Evolutionary conservation across 352 stramenopile species (phyloP).

Genomic region (Phytophthora sp.): DNA sequence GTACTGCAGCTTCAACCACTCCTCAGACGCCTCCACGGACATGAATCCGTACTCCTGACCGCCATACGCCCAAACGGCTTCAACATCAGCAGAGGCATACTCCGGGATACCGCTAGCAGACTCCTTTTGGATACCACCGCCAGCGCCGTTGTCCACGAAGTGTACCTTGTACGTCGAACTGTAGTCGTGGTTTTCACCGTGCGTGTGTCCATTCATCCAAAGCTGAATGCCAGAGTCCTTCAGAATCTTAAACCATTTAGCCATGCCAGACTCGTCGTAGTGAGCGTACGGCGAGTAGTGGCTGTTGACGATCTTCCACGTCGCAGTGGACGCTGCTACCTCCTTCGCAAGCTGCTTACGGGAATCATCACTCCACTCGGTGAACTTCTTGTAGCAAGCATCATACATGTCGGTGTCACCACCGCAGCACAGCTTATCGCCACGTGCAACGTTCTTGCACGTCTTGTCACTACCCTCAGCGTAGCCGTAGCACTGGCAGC

Average conservation of each 20-base stretch:
- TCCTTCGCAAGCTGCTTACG: slow-evolving; percentile 56
- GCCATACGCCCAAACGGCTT: slow-evolving; percentile 66
- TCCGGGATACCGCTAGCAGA: slow-evolving; percentile 73
- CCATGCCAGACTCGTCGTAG: slow-evolving; percentile 59
- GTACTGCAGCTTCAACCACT: slow-evolving; percentile 78
- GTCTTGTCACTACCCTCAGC: slow-evolving; percentile 46
- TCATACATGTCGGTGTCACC: slow-evolving; percentile 64
- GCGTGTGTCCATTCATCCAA: slow-evolving; percentile 79
- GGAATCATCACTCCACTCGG: slow-evolving; percentile 75
- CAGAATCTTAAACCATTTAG: slow-evolving; percentile 68
- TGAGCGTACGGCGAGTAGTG: slow-evolving; percentile 85
- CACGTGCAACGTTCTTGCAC: slow-evolving; percentile 59
- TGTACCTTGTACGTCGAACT: slow-evolving; percentile 52
- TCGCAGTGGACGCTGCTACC: slow-evolving; percentile 63
- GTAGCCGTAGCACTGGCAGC: slow-evolving; percentile 88
- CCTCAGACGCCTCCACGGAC: slow-evolving; percentile 55
- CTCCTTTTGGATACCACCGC: slow-evolving; percentile 82
- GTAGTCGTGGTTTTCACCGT: slow-evolving; percentile 83
- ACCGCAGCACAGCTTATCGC: slow-evolving; percentile 58
- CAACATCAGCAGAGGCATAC: slow-evolving; percentile 48
- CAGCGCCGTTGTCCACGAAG: slow-evolving; percentile 82
- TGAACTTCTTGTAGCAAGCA: slow-evolving; percentile 69
- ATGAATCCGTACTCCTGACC: slow-evolving; percentile 82
- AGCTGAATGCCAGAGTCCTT: slow-evolving; percentile 59
- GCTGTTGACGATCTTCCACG: slow-evolving; percentile 88